These are phyloP conservation scores for Macaranga tanarius DNA, from an alignment of 441 rosid species.

Conservation along the genomic window DNA sequence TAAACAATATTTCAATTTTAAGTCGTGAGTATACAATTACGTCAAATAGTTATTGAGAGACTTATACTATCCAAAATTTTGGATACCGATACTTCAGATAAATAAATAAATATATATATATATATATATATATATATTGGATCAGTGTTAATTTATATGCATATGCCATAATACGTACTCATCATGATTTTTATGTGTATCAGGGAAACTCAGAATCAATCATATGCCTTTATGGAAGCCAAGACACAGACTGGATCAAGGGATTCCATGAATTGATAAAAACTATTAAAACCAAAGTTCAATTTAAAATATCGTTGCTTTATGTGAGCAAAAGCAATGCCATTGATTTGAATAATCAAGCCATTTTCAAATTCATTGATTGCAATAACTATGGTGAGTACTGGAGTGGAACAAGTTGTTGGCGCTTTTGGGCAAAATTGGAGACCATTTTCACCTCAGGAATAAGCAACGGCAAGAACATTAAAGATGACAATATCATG, in stretches of 20 bases:
- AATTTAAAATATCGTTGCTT: background rate
- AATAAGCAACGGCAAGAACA: background rate
- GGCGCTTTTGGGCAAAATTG: slow-evolving; percentile 3
- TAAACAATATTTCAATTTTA: no score
- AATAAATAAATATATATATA: no score
- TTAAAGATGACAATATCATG: background rate
- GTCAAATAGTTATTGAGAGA: no score
- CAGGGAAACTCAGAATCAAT: background rate
- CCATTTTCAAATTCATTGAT: background rate
- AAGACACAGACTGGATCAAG: slow-evolving; percentile 5
- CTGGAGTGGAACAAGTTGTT: background rate
- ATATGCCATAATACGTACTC: no score
- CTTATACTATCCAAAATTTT: no score
- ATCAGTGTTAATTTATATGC: no score
- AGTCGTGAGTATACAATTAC: no score
- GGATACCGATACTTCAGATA: no score
- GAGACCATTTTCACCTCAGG: background rate
- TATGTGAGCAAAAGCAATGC: slow-evolving; percentile 10
- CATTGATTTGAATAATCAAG: background rate
- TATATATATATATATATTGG: no score
- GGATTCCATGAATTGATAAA: background rate
- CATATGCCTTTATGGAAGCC: slow-evolving; percentile 8
- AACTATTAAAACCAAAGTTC: background rate
- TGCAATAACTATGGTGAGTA: background rate
- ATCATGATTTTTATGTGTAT: background rate